These are phyloP conservation scores for Cladophialophora yegresii DNA, from an alignment of 2,329 filamentous ascomycete genomes.

Conservation along the genomic window DNA sequence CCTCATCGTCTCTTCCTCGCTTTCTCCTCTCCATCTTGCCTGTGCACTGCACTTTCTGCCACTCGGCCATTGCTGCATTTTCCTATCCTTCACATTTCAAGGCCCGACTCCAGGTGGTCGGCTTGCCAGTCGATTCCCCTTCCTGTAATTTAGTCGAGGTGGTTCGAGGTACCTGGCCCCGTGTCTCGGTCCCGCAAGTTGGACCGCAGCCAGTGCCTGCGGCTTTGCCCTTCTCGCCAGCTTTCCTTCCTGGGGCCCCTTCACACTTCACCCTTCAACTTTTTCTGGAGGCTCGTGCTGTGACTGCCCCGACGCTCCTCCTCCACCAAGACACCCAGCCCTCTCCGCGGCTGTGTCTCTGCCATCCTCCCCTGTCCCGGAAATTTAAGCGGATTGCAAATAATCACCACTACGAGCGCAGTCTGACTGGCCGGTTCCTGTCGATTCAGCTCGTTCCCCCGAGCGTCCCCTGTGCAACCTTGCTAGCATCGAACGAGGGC, in stretches of 20 bases:
- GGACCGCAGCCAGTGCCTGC: conserved; percentile 9
- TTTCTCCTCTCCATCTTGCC: conserved; percentile 18
- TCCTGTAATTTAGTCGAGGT: conserved; percentile 12
- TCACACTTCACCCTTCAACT: conserved; percentile 20
- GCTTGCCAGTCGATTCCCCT: conserved; percentile 18
- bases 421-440: conserved; percentile 33
- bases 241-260: conserved; percentile 12
- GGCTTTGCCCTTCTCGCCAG: conserved; percentile 19
- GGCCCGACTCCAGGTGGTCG: conserved; percentile 8
- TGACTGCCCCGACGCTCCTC: conserved; percentile 12
- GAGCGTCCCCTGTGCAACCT: conserved; percentile 34
- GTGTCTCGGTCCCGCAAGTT: conserved; percentile 17
- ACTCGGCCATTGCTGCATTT: conserved; percentile 8
- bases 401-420: conserved; percentile 12
- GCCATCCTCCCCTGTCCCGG: conserved; percentile 9
- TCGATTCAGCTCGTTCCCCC: conserved; percentile 27
- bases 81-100: conserved; percentile 2
- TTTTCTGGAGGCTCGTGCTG: conserved; percentile 31
- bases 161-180: conserved; percentile 11
- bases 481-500: conserved; percentile 24
- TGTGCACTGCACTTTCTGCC: conserved; percentile 9
- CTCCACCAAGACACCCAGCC: conserved; percentile 23
- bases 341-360: conserved; percentile 19
- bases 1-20: conserved; percentile 16
- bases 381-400: conserved; percentile 10